Percentiles rank a stretch among this genome's conserved stretches.
phyloP scores from a whole-genome alignment of 352 stramenopile genomes.

The Phytophthora cactorum region DNA sequence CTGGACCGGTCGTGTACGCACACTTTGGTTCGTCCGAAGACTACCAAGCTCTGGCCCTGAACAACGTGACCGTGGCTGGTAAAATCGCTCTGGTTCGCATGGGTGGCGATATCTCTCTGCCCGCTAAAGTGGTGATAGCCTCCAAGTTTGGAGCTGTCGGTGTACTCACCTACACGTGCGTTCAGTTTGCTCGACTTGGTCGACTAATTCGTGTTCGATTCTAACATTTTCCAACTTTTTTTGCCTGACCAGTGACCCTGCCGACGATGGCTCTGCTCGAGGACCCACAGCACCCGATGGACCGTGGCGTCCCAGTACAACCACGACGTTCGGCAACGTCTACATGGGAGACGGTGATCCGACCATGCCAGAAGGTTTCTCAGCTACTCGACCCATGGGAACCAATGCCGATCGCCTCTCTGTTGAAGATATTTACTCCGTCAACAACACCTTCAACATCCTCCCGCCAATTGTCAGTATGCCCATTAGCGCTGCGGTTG shows the following conservation, averaged over 20 bases:
- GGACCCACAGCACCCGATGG: conserved; percentile 69
- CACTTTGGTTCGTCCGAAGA: conserved; percentile 76
- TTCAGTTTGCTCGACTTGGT: conserved; percentile 6
- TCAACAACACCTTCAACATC: conserved; percentile 86
- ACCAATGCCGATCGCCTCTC: conserved; percentile 66
- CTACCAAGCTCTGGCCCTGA: conserved; percentile 60
- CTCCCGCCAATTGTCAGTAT: conserved; percentile 76
- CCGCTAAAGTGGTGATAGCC: conserved; percentile 76
- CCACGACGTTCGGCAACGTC: conserved; percentile 71
- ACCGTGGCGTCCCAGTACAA: conserved; percentile 62
- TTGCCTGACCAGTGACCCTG: conserved; percentile 55
- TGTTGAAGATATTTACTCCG: conserved; percentile 78
- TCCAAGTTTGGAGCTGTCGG: conserved; percentile 61
- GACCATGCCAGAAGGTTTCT: conserved; percentile 78
- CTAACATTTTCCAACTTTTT: background rate
- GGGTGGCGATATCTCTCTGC: conserved; percentile 67
- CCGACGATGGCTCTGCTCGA: conserved; percentile 57
- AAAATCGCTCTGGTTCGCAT: conserved; percentile 72
- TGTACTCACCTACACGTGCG: conserved; percentile 82
- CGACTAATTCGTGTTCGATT: background rate
- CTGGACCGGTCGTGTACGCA: conserved; percentile 70
- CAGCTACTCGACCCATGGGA: conserved; percentile 32
- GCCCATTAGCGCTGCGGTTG: conserved; percentile 69
- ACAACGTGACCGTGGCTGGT: conserved; percentile 56
- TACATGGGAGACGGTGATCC: conserved; percentile 90